Evolutionary conservation across 768 basidiomycete genomes (phyloP).

Genomic region (Termitomyces sp.): DNA sequence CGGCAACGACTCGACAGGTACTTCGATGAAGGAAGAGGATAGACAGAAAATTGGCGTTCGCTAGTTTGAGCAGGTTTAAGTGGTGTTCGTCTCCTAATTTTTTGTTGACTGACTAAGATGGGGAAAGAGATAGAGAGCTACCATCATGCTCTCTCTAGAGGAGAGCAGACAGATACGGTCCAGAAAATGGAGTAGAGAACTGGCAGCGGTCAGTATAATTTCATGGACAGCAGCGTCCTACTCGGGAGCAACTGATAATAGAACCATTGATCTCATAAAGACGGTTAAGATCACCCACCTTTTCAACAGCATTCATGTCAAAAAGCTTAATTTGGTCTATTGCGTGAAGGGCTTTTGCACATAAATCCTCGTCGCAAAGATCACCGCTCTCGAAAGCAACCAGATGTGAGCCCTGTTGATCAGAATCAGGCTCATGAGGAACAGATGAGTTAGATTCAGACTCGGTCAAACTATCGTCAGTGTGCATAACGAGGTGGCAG

Average conservation of each 20-base stretch:
- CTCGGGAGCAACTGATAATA: not conserved
- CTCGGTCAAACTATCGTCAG: constrained; percentile 45
- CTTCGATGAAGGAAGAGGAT: constrained; percentile 49
- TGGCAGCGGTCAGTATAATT: constrained; percentile 16
- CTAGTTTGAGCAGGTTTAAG: constrained; percentile 15
- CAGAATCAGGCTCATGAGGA: not conserved
- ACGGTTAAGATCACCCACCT: constrained; percentile 6
- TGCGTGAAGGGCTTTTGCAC: constrained; percentile 4
- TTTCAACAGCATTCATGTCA: constrained; percentile 7
- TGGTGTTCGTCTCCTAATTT: constrained; percentile 7
- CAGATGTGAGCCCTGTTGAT: not conserved
- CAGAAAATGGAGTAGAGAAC: constrained; percentile 15
- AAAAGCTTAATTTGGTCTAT: constrained; percentile 10
- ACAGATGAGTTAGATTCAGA: constrained; percentile 40
- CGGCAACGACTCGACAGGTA: constrained; percentile 39
- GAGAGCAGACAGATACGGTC: constrained; percentile 7
- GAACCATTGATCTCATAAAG: not conserved
- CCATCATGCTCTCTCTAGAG: not conserved
- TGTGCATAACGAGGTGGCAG: constrained; percentile 8
- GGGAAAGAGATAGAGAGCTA: constrained; percentile 9
- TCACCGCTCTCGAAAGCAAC: not conserved
- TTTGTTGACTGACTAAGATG: constrained; percentile 18
- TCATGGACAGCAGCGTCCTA: constrained; percentile 12
- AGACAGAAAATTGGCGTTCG: constrained; percentile 22
- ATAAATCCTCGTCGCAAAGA: constrained; percentile 1